Conservation (phyloP, 495 filamentous ascomycete species). For the Aspergillus steynii region DNA sequence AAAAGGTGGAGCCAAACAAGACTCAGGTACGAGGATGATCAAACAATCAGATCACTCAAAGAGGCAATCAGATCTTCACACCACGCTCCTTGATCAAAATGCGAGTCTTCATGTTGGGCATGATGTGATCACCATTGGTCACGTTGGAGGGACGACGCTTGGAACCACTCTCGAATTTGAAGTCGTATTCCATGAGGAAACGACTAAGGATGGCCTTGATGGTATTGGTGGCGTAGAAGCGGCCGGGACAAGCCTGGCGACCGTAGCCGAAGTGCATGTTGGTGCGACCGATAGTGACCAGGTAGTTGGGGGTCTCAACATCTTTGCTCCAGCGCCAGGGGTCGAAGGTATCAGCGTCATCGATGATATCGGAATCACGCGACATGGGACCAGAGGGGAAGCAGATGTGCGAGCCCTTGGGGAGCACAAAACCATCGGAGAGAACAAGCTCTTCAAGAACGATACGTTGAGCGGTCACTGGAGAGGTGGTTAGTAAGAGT, state of each 20-base stretch:
- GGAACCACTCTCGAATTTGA: constrained; percentile 32
- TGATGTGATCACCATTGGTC: constrained; percentile 32
- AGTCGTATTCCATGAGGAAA: constrained; percentile 54
- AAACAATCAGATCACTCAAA: not conserved
- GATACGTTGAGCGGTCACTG: constrained; percentile 35
- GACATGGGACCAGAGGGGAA: constrained; percentile 36
- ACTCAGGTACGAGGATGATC: not conserved
- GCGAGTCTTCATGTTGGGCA: constrained; percentile 26
- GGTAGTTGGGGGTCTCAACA: constrained; percentile 10
- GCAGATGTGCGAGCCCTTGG: constrained; percentile 33
- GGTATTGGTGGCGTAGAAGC: constrained; percentile 56
- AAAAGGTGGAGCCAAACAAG: not conserved
- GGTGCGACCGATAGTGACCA: constrained; percentile 23
- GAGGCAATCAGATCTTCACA: constrained; percentile 4
- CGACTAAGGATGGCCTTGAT: constrained; percentile 58
- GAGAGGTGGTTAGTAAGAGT: not conserved
- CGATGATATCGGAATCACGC: constrained; percentile 26
- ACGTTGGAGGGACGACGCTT: constrained; percentile 28
- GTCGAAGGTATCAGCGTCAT: constrained; percentile 29
- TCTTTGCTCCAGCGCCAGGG: constrained; percentile 38
- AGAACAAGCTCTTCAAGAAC: constrained; percentile 26
- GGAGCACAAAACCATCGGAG: constrained; percentile 30
- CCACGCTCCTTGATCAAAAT: constrained; percentile 30
- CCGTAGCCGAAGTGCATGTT: constrained; percentile 40
- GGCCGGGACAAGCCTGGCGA: constrained; percentile 50